Base-by-base conservation (phyloP, 2,329 filamentous ascomycete genomes). In the Apiospora arundinis region DNA sequence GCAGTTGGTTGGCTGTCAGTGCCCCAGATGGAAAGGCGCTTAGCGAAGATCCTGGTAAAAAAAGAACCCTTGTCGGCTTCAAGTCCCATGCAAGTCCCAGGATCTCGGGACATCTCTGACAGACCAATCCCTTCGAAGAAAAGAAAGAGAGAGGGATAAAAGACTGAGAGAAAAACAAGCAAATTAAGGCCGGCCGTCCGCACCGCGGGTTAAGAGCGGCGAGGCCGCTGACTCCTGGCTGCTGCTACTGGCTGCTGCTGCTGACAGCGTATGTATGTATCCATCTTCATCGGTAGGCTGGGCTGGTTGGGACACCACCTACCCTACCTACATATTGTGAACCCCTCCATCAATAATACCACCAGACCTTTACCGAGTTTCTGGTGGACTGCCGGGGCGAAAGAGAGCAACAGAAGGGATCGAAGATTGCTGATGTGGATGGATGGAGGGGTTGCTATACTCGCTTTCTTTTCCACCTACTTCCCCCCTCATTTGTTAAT, bases 61-160 rank as follows among this genome's bases (percentile, higher is more conserved):
- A 70, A 67, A 66, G 18, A 67, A 56, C 73, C 74, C 70, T 72
- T 56, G 63, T 60, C 56, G 60, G 56, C 42, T 67, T 73, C 73
- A 73, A 73, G 72, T 74, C 46, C 44, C 67, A 68, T 76, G 75
- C 75, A 75, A 74, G 73, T 75, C 71, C 75, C 75, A 76, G 74
- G 75, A 75, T 76, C 67, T 72, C 74, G 75, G 75, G 74, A 75
- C 40, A 45, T 67, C 23, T 60, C 28, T 42, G 65, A 42, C 52
- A 63, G 65, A 45, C 65, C 65, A 44, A 46, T 42, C 14, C 37
- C 11, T 42, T 23, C 37, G 12, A 42, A 67, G 52, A n/a, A n/a
- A n/a, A n/a, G n/a, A n/a, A n/a, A n/a, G n/a, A n/a, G n/a, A n/a
- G n/a, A 21, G 18, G 21, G n/a, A 23, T n/a, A 12, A 44, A 12